Conservation (phyloP, 2,329 filamentous ascomycete genomes). For the Xylariomycetidae sp. region DNA sequence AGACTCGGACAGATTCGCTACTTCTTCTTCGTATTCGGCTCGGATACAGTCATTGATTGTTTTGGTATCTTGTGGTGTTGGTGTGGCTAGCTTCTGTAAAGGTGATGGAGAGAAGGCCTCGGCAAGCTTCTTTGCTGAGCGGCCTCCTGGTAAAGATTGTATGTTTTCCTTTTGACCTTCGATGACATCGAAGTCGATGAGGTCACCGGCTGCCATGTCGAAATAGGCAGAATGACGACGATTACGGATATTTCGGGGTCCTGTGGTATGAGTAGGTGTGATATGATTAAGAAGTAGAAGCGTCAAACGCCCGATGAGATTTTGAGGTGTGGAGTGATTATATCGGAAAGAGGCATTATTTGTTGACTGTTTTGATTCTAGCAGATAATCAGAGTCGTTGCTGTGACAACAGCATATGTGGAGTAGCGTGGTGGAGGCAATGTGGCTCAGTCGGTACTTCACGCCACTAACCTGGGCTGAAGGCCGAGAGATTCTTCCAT, state of each 20-base stretch:
- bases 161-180: slow-evolving; percentile 98
- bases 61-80: slow-evolving; percentile 67
- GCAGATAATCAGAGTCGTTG: too few species aligned
- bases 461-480: background rate
- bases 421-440: slow-evolving; percentile 2
- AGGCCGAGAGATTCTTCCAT: background rate
- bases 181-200: slow-evolving; percentile 83
- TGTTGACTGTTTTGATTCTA: slow-evolving; percentile 25
- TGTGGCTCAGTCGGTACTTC: too few species aligned
- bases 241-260: too few species aligned
- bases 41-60: slow-evolving; percentile 76
- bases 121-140: slow-evolving; percentile 85
- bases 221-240: too few species aligned
- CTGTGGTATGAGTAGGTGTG: too few species aligned
- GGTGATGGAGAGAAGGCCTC: slow-evolving; percentile 70
- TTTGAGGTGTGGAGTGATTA: too few species aligned
- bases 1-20: slow-evolving; percentile 73
- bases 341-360: too few species aligned
- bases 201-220: slow-evolving; percentile 47
- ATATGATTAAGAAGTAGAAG: slow-evolving; percentile 4
- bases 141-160: slow-evolving; percentile 78
- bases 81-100: slow-evolving; percentile 52
- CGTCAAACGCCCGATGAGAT: too few species aligned
- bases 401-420: slow-evolving; percentile 19
- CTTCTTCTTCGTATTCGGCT: slow-evolving; percentile 80